phyloP scores from a whole-genome alignment of 129 eudicot species.

The Ambrosia artemisiifolia region DNA sequence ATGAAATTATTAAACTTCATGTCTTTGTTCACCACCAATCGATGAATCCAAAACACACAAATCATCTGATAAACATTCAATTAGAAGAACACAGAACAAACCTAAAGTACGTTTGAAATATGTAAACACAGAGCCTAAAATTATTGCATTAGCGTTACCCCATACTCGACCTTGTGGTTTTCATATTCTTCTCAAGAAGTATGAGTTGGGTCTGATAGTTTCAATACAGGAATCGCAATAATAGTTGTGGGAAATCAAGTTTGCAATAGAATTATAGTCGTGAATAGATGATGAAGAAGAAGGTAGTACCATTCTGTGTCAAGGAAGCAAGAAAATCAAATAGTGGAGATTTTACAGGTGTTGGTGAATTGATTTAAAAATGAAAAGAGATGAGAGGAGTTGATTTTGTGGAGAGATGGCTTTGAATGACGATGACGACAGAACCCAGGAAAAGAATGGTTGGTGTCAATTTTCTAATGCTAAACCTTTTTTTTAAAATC shows the following conservation, averaged over 20 bases:
- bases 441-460: no score
- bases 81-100: background rate
- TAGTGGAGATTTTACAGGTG: background rate
- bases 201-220: constrained; percentile 66
- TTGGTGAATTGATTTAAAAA: background rate
- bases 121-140: background rate
- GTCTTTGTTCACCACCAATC: no score
- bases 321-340: constrained; percentile 5
- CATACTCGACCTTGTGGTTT: constrained; percentile 82
- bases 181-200: constrained; percentile 71
- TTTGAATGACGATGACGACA: no score
- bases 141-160: constrained; percentile 32
- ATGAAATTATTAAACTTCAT: no score
- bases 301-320: constrained; percentile 17
- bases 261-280: background rate
- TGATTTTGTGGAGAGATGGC: no score
- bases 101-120: background rate
- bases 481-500: no score
- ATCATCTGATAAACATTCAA: background rate
- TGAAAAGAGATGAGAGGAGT: no score
- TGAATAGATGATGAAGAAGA: no score
- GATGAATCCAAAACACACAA: no score
- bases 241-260: background rate
- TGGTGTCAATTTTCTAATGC: no score
- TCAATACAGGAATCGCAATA: background rate